Evolutionary conservation across 2,329 filamentous ascomycete genomes (phyloP).

Genomic region (Fonsecaea monophora): DNA sequence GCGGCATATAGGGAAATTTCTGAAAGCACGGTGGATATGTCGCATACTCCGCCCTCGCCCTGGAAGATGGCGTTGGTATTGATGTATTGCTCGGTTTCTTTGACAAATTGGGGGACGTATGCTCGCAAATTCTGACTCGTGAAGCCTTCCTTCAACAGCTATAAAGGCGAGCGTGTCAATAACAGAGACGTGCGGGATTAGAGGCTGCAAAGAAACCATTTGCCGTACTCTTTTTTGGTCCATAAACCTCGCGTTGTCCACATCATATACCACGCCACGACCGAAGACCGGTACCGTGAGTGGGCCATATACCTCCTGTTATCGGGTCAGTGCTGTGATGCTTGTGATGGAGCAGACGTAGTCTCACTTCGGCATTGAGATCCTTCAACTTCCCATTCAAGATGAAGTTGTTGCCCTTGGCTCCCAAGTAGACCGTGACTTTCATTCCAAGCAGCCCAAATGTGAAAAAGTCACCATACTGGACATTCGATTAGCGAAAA

Average conservation of each 20-base stretch:
- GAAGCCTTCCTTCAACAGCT: constrained; percentile 70
- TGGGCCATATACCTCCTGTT: constrained; percentile 76
- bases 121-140: constrained; percentile 67
- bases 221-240: constrained; percentile 85
- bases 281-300: constrained; percentile 77
- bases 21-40: constrained; percentile 77
- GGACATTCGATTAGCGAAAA: constrained; percentile 12
- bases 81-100: constrained; percentile 76
- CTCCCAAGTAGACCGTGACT: constrained; percentile 83
- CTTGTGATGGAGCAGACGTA: not conserved
- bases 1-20: constrained; percentile 91
- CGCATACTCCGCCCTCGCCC: constrained; percentile 69
- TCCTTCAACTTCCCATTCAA: constrained; percentile 90
- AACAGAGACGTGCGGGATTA: not conserved
- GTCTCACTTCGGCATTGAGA: constrained; percentile 73
- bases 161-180: constrained; percentile 39
- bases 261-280: constrained; percentile 87
- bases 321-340: not conserved
- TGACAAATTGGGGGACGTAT: constrained; percentile 79
- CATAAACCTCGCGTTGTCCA: constrained; percentile 90
- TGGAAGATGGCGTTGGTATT: constrained; percentile 72
- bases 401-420: constrained; percentile 87
- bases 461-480: constrained; percentile 90
- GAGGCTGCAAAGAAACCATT: constrained; percentile 22
- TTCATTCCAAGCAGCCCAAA: constrained; percentile 88